Evolutionary conservation across 306 rosid species (phyloP), one percentile per base, ranked within the genome.

Genomic region (Vigna radiata): DNA sequence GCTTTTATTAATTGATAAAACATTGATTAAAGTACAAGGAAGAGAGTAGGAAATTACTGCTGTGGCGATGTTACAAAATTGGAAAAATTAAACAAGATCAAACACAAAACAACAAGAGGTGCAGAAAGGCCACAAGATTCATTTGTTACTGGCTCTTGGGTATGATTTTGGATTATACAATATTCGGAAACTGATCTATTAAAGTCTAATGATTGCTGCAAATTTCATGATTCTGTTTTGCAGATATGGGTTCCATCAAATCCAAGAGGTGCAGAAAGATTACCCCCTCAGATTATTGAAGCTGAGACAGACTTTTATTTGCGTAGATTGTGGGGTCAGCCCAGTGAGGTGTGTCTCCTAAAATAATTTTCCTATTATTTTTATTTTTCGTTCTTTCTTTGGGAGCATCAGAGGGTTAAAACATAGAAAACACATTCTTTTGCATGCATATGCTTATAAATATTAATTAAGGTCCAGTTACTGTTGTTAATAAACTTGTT

Each of bases 161-260:
- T 59, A 48, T 68, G 77, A 75, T 68, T 60, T 49, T 61, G 61
- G 27, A 61, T 61, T 52, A 18, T 50, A n/a, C 16, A 72, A 72
- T 44, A 31, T 80, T 73, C 7, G 79, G 10, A 73, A 60, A 43
- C 53, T 79, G 13, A 18, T 47, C 7, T 73, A 46, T 59, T 37
- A 33, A 52, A 23, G 56, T 21, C 10, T 11, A 82, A 33, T 21
- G 39, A 25, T 15, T 62, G 49, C 68, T 77, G n/a, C 65, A 48
- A 73, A 52, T 59, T 76, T 49, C 53, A 50, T 58, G 56, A 25
- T 85, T 73, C 79, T 81, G 85, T 90, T 89, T 75, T 79, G 83
- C 90, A 96, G 99, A 96, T 92, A 79, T 96, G 98, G 99, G 89
- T 77, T 72, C 86, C 99, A 62, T 89, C 99, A 81, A 92, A 92